Evolutionary conservation across 192 early-diverging fungal genomes (phyloP).

Genomic region (Podila clonocystis): DNA sequence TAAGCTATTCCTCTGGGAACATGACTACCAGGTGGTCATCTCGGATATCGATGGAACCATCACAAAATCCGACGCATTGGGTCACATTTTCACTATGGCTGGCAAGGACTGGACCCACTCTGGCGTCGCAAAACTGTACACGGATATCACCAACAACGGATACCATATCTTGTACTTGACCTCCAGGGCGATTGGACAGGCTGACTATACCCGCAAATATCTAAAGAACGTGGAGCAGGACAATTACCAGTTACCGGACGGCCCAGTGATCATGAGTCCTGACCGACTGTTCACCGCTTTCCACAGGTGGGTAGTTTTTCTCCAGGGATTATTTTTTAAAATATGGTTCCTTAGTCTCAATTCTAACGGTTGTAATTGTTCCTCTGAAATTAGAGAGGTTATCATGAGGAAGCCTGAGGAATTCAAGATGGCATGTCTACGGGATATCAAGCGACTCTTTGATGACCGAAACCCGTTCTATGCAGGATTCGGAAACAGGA

Average conservation of each 20-base stretch:
- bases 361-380: too few relatives aligned
- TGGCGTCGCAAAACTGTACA: slow-evolving; percentile 96
- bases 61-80: slow-evolving; percentile 96
- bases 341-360: too few relatives aligned
- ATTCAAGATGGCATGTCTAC: slow-evolving; percentile 96
- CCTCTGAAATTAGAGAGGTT: slow-evolving; percentile 69
- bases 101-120: slow-evolving; percentile 98
- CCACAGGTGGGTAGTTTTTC: slow-evolving; percentile 54
- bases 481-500: slow-evolving; percentile 97
- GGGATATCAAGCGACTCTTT: slow-evolving; percentile 91
- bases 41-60: slow-evolving; percentile 99
- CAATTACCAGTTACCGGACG: slow-evolving; percentile 88
- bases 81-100: slow-evolving; percentile 97
- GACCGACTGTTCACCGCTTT: slow-evolving; percentile 93
- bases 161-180: slow-evolving; percentile 97
- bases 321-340: too few relatives aligned
- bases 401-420: slow-evolving; percentile 94
- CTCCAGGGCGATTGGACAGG: slow-evolving; percentile 94
- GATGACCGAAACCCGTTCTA: slow-evolving; percentile 87
- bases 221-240: slow-evolving; percentile 90
- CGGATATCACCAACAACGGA: slow-evolving; percentile 92
- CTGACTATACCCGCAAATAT: slow-evolving; percentile 91
- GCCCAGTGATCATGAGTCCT: slow-evolving; percentile 95
- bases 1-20: slow-evolving; percentile 89
- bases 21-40: slow-evolving; percentile 89